Conservation (phyloP, 1,284 basidiomycete species). For the Naganishia liquefaciens region DNA sequence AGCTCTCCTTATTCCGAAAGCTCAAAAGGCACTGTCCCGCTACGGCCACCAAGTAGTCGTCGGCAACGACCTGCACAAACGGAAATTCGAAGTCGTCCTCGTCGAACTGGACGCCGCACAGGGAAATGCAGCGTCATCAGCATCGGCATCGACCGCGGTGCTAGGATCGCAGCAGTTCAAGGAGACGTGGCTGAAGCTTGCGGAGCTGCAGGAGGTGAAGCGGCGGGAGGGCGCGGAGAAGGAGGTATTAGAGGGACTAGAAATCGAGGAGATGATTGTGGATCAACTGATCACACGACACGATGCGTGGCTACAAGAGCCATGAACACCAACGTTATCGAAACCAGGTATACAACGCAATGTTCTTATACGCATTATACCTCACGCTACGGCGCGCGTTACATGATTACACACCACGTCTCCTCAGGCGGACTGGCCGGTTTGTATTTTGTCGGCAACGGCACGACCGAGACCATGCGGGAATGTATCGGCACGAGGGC, state of each 20-base stretch:
- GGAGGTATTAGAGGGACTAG: conserved; percentile 42
- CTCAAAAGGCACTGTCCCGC: conserved; percentile 78
- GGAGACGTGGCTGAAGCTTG: conserved; percentile 75
- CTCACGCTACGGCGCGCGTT: not conserved
- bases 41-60: conserved; percentile 98
- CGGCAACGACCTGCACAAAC: conserved; percentile 84
- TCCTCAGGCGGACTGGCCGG: conserved; percentile 2
- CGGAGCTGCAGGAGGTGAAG: conserved; percentile 60
- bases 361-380: not conserved
- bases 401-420: conserved; percentile 34
- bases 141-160: too few relatives aligned
- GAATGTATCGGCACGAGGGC: conserved; percentile 33
- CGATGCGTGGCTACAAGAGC: conserved; percentile 62
- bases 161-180: conserved; percentile 56
- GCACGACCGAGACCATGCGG: conserved; percentile 31
- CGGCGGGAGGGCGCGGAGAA: conserved; percentile 40
- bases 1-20: conserved; percentile 82
- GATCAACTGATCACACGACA: conserved; percentile 73
- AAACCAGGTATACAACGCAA: not conserved
- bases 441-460: conserved; percentile 28
- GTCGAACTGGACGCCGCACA: conserved; percentile 57
- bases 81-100: conserved; percentile 91
- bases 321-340: not conserved
- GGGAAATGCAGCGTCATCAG: not conserved
- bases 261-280: conserved; percentile 93